Conservation (phyloP, 495 filamentous ascomycete genomes). For the Pseudoneurospora amorphoporcata region DNA sequence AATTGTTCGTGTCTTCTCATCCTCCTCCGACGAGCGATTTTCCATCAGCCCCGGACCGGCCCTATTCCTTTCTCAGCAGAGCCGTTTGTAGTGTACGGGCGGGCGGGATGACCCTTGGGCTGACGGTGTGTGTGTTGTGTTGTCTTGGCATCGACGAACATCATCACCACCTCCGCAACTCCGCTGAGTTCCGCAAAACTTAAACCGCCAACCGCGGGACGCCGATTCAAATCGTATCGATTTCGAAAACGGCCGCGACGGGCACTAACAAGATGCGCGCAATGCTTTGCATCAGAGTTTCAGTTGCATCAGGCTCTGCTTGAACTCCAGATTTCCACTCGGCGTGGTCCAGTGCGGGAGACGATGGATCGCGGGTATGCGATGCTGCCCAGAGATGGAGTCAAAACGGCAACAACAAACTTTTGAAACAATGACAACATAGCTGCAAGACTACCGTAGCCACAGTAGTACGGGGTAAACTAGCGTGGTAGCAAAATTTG, state of each 20-base stretch:
- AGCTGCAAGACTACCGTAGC: not conserved
- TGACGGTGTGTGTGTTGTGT: not conserved
- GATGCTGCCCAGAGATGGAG: not conserved
- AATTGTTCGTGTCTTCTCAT: not conserved
- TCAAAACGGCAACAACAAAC: not conserved
- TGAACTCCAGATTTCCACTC: not conserved
- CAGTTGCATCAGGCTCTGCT: not conserved
- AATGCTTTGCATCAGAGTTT: not conserved
- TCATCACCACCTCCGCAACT: not conserved
- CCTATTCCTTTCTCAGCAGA: not conserved
- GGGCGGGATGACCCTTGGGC: not conserved
- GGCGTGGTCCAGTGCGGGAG: not conserved
- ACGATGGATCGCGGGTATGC: not conserved
- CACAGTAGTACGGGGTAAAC: not conserved
- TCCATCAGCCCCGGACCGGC: not conserved
- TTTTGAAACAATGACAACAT: not conserved
- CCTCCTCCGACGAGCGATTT: not conserved
- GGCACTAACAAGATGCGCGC: not conserved
- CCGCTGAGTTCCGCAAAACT: not conserved
- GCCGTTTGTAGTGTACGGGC: not conserved
- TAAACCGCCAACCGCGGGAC: not conserved
- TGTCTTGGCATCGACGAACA: not conserved
- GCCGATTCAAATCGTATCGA: not conserved
- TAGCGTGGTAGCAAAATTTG: not conserved
- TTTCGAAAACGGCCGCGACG: not conserved